phyloP scores from a whole-genome alignment of 2,329 filamentous ascomycete species.

The Alternaria alternata region DNA sequence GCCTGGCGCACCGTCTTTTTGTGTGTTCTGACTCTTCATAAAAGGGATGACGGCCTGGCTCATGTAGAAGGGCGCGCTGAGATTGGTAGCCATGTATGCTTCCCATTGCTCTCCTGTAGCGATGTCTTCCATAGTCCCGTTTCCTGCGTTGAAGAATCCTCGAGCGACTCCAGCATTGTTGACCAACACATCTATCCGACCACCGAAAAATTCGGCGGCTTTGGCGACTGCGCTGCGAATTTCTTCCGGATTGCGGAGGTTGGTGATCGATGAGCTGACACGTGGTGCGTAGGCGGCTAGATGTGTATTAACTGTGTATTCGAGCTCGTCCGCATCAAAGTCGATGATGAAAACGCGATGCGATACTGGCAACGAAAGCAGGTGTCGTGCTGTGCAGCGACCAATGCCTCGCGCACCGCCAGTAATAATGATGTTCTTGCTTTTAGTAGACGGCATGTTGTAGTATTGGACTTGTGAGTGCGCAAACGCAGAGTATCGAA shows the following conservation, averaged over 20 bases:
- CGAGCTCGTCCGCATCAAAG: conserved; percentile 51
- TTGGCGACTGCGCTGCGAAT: conserved; percentile 44
- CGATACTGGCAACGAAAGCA: conserved; percentile 46
- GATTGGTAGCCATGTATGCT: conserved; percentile 32
- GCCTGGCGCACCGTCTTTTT: conserved; percentile 18
- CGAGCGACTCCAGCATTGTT: conserved; percentile 42
- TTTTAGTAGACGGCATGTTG: conserved; percentile 27
- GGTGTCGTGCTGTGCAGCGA: conserved; percentile 53
- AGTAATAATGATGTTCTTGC: conserved; percentile 48
- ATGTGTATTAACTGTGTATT: conserved; percentile 36
- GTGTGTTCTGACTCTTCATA: conserved; percentile 31
- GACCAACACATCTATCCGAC: conserved; percentile 39
- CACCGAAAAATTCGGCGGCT: conserved; percentile 50
- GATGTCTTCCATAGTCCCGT: conserved; percentile 34
- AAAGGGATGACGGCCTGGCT: conserved; percentile 33
- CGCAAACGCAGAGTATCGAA: neutral
- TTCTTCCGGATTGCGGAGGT: conserved; percentile 48
- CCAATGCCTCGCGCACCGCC: conserved; percentile 57
- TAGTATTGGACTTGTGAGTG: neutral
- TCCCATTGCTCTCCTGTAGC: conserved; percentile 35
- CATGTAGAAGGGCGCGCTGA: conserved; percentile 33
- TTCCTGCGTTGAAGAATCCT: conserved; percentile 34
- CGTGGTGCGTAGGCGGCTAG: conserved; percentile 43
- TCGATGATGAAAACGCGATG: conserved; percentile 57
- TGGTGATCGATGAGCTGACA: conserved; percentile 38